Evolutionary conservation across 1,284 basidiomycete species (phyloP).

Genomic region (Malassezia sp.): DNA sequence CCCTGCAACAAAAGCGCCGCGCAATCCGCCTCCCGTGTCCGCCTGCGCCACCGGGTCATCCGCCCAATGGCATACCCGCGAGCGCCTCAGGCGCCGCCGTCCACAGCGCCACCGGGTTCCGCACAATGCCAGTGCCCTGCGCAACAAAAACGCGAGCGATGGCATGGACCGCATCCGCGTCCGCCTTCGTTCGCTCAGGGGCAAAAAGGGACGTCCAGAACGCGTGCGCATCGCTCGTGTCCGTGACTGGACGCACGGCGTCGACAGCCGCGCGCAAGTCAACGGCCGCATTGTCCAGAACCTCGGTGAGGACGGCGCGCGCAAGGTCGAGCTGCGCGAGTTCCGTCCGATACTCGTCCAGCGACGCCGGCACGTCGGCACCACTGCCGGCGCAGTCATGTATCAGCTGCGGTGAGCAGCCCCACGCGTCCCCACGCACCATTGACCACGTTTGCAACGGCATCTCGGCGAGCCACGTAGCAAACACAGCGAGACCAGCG

Average conservation of each 20-base stretch:
- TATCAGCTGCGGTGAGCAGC: background rate
- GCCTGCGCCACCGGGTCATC: too few species aligned
- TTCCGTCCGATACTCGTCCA: background rate
- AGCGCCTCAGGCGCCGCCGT: background rate
- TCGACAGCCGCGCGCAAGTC: background rate
- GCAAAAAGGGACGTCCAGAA: constrained; percentile 4
- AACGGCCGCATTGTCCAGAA: background rate
- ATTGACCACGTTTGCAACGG: background rate
- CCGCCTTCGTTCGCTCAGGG: background rate
- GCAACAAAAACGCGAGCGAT: background rate
- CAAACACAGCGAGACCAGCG: background rate
- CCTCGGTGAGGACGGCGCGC: background rate
- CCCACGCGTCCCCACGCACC: background rate
- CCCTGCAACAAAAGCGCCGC: too few species aligned
- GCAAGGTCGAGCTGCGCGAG: background rate
- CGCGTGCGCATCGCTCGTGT: background rate
- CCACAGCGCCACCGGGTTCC: background rate
- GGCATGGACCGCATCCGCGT: background rate
- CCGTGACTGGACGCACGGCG: background rate
- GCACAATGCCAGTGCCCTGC: background rate
- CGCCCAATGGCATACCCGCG: too few species aligned
- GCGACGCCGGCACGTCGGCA: background rate
- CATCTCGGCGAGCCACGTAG: background rate
- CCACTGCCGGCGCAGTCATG: background rate
- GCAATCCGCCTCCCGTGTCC: too few species aligned